Evolutionary conservation across 2,329 filamentous ascomycete species (phyloP), one percentile per base, ranked within the genome.

Genomic region (Meredithiella fracta): DNA sequence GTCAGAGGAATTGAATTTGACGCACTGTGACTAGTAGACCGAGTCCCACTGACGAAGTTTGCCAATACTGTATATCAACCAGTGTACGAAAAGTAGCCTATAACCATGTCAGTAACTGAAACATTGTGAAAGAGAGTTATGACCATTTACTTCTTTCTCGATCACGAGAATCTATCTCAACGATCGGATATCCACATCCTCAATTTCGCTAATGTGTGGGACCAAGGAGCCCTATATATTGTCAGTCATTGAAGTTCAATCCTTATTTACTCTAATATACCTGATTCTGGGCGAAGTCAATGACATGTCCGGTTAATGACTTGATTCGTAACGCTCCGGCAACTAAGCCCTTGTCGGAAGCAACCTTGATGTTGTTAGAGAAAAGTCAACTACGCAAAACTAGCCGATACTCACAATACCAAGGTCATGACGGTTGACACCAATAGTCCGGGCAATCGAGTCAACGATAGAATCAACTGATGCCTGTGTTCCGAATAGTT

Each of bases 41-140:
- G n/a, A 72, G 68, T 0, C 76, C 75, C 1, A 70, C 70, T 1
- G 68, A 26, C 1, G 70, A 76, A 0, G 61, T 66, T 11, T 68
- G 64, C 73, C 78, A 82, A 60, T 80, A 83, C 3, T 66, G 63
- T 0, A 75, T 75, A 4, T 73, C 73, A 1, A 78, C 73, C 17
- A 91, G 68, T 0, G 82, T 82, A 5, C 81, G 78, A 62, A 89
- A 91, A 0, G 82, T 84, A n/a, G 86, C 86, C 83, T 86, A 31
- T 0, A 17, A 4, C 9, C n/a, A n/a, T 49, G 49, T 55, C 42
- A 2, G 3, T 20, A 25, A 69, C 40, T 65, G 26, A 15, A 20
- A 37, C 44, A 47, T 44, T 26, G 25, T 9, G 25, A 8, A 4
- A 42, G 14, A n/a, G n/a, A n/a, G n/a, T n/a, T n/a, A n/a, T 42